phyloP scores from a whole-genome alignment of 495 filamentous ascomycete genomes.

The Xylaria intraflava region DNA sequence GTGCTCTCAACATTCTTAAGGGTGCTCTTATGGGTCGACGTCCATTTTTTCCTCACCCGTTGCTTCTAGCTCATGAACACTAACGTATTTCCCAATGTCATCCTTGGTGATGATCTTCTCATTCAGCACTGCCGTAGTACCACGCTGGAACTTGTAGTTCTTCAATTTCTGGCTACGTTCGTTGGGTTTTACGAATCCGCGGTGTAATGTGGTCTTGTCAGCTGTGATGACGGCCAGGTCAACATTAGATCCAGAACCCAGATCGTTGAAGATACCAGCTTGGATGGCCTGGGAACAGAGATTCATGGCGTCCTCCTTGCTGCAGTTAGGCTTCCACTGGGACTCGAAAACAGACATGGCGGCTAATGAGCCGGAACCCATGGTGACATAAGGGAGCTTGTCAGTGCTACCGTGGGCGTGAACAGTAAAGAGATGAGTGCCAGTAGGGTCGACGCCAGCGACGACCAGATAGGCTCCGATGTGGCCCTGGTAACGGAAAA shows the following conservation, averaged over 20 bases:
- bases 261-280: constrained; percentile 98
- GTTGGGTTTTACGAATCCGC: constrained; percentile 90
- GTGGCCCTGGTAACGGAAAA: constrained; percentile 96
- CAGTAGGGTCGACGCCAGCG: constrained; percentile 94
- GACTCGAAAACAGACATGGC: constrained; percentile 99
- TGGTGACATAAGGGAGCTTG: constrained; percentile 98
- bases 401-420: constrained; percentile 98
- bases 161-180: constrained; percentile 82
- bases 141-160: constrained; percentile 82
- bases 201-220: constrained; percentile 85
- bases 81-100: constrained; percentile 92
- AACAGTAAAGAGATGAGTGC: constrained; percentile 93
- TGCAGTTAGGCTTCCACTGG: constrained; percentile 78
- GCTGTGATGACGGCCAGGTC: constrained; percentile 91
- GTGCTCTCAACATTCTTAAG: not conserved
- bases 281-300: constrained; percentile 84
- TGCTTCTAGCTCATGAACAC: constrained; percentile 72
- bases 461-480: constrained; percentile 98
- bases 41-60: constrained; percentile 88
- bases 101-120: constrained; percentile 89
- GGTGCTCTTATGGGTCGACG: constrained; percentile 59
- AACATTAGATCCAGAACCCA: constrained; percentile 95
- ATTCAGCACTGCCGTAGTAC: constrained; percentile 88
- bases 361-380: constrained; percentile 92
- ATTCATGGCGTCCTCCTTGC: constrained; percentile 71